phyloP scores from a whole-genome alignment of 208 protist species.

The Strigomonas culicis region DNA sequence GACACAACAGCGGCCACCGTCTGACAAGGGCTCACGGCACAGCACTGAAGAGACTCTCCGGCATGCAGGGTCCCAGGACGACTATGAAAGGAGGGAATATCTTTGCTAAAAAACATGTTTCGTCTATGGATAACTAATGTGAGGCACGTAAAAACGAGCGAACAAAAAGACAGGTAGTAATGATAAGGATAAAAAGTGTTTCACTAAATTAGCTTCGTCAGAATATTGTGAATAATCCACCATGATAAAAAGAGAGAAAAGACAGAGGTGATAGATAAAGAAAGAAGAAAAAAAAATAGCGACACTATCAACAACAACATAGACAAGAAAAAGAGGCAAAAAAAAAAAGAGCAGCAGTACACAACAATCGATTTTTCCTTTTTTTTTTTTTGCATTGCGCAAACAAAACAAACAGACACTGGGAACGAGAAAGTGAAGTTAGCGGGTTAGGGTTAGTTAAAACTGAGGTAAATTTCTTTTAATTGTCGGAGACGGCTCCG shows the following conservation, averaged over 20 bases:
- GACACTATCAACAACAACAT: neutral
- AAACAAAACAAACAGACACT: neutral
- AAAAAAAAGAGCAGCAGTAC: slow-evolving; percentile 5
- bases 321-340: slow-evolving; percentile 3
- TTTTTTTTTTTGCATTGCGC: neutral
- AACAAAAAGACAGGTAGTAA: slow-evolving; percentile 8
- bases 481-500: slow-evolving; percentile 24
- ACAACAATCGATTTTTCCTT: slow-evolving; percentile 5
- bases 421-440: no score
- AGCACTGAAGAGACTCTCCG: slow-evolving; percentile 35
- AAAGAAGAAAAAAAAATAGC: neutral
- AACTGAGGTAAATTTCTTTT: slow-evolving; percentile 20
- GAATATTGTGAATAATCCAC: neutral
- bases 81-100: slow-evolving; percentile 2
- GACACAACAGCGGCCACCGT: slow-evolving; percentile 48
- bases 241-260: neutral
- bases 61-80: neutral
- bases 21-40: slow-evolving; percentile 32
- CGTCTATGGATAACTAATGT: no score
- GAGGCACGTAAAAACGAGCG: neutral
- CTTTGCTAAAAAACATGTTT: neutral
- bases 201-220: neutral
- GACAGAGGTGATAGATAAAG: neutral
- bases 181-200: slow-evolving; percentile 1
- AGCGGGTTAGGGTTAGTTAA: no score